Base-by-base conservation (phyloP, 2,329 filamentous ascomycete genomes). In the Exophiala phaeomuriformis region DNA sequence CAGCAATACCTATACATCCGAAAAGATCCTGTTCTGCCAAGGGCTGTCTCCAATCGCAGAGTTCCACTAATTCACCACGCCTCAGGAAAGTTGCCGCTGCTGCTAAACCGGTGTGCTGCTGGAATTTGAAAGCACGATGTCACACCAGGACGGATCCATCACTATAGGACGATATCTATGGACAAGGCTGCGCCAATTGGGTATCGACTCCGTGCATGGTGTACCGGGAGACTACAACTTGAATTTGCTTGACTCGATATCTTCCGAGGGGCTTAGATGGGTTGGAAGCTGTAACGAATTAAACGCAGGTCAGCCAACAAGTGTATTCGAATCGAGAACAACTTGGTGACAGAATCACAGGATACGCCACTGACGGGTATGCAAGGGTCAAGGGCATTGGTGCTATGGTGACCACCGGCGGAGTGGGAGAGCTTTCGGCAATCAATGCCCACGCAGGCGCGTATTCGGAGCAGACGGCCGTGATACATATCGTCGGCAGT, bases 361-460 rank as follows among this genome's bases (percentile, higher is more conserved):
- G 82, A 12, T 89, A 89, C 63, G 85, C 86, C 31, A 84, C 86
- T n/a, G 86, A 89, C 70, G 85, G 85, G 19, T 89, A 89, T 66
- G 85, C 85, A 50, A 79, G 85, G 58, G 77, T 86, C 54, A 48
- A 53, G 12, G 51, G 51, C 2, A 42, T 53, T 12, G 6, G 3
- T 27, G 51, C 51, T 2, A 30, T 53, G 78, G 1, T 82, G 28
- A 51, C 80, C 82, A 65, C 80, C 80, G 61, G 65, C 82, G 12
- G 69, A 74, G 28, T 76, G 77, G 52, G 69, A 67, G 46, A 77
- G 55, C 65, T 75, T 29, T 64, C 61, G 48, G 59, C 62, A 10
- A 56, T 66, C 47, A 66, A 66, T 51, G 61, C 63, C 19, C 59
- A 65, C 10, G 57, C 61, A 58, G 68, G 68, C 52, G 67, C 75